A percentile compares a stretch with the other conserved stretches of the same genome.
Conservation (phyloP, 306 rosid genomes). For the Rosa rugosa region DNA sequence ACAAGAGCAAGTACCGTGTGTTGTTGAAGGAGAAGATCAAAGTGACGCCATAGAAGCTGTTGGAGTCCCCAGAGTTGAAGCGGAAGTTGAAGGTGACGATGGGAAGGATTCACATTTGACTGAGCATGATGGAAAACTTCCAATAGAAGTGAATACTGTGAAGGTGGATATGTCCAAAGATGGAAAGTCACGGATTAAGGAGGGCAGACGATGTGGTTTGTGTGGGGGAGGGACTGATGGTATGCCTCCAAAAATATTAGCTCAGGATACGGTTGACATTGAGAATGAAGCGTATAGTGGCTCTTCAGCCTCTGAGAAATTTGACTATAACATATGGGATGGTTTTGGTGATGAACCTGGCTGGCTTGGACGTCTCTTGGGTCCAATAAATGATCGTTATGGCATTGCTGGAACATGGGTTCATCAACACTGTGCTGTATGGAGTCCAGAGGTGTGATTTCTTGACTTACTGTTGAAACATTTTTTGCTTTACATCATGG, state of each 20-base stretch:
- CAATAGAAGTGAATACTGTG: constrained; percentile 29
- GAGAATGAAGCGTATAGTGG: constrained; percentile 83
- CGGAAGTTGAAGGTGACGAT: constrained; percentile 43
- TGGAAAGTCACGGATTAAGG: constrained; percentile 54
- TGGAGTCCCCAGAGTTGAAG: constrained; percentile 32
- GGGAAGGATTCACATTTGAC: constrained; percentile 33
- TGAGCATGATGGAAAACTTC: constrained; percentile 34
- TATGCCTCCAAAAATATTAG: constrained; percentile 75
- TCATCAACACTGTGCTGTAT: constrained; percentile 97
- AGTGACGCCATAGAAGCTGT: constrained; percentile 38
- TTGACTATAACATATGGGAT: constrained; percentile 86
- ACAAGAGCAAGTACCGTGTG: constrained; percentile 38
- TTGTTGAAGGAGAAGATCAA: constrained; percentile 43
- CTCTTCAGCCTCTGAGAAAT: constrained; percentile 78
- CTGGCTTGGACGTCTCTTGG: constrained; percentile 95
- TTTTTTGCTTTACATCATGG: constrained; percentile 30
- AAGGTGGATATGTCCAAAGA: constrained; percentile 35
- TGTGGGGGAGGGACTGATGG: constrained; percentile 97
- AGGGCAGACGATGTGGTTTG: constrained; percentile 90
- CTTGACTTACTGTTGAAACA: constrained; percentile 17
- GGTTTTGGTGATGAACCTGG: constrained; percentile 94
- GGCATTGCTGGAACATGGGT: constrained; percentile 99
- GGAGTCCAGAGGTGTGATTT: constrained; percentile 96
- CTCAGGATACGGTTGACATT: constrained; percentile 73
- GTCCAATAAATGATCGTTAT: constrained; percentile 83